A percentile compares a stretch with the other conserved stretches of the same genome.
Conservation (phyloP, 352 stramenopile species). For the Pilasporangium apinafurcum region DNA sequence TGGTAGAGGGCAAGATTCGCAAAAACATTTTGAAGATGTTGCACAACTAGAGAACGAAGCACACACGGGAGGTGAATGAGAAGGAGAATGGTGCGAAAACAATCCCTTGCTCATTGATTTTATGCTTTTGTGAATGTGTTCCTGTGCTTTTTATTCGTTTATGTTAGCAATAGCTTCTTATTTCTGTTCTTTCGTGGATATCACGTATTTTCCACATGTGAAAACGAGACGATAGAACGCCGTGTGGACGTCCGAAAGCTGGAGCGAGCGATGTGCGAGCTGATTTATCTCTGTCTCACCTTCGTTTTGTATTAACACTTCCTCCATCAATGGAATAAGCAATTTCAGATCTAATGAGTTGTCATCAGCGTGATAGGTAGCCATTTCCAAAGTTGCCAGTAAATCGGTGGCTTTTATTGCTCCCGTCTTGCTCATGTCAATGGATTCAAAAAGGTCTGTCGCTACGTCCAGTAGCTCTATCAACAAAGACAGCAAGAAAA, state of each 20-base stretch:
- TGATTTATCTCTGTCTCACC: too few species aligned
- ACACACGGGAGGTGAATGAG: too few species aligned
- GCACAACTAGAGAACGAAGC: conserved; percentile 18
- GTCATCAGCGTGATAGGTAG: too few species aligned
- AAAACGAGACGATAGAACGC: conserved; percentile 5
- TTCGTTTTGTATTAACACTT: too few species aligned
- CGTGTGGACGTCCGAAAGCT: conserved; percentile 1
- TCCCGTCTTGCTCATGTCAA: conserved; percentile 5
- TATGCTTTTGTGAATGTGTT: too few species aligned
- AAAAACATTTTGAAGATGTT: conserved; percentile 83
- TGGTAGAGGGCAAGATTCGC: conserved; percentile 66
- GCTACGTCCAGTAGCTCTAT: conserved; percentile 4
- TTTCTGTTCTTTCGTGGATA: too few species aligned
- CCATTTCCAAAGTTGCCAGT: conserved; percentile 2
- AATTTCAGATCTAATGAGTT: too few species aligned
- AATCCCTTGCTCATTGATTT: too few species aligned
- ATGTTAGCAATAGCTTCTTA: conserved; percentile 2
- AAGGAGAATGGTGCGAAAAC: not conserved
- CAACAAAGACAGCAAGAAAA: not conserved
- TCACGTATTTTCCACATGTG: too few species aligned
- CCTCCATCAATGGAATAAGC: too few species aligned
- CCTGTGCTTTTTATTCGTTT: too few species aligned
- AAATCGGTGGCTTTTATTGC: conserved; percentile 3
- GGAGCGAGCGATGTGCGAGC: conserved; percentile 3
- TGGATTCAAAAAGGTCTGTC: conserved; percentile 4